Evolutionary conservation across 2,329 filamentous ascomycete genomes (phyloP), one percentile per base, ranked within the genome.

Genomic region (Paraconiothyrium sp.): DNA sequence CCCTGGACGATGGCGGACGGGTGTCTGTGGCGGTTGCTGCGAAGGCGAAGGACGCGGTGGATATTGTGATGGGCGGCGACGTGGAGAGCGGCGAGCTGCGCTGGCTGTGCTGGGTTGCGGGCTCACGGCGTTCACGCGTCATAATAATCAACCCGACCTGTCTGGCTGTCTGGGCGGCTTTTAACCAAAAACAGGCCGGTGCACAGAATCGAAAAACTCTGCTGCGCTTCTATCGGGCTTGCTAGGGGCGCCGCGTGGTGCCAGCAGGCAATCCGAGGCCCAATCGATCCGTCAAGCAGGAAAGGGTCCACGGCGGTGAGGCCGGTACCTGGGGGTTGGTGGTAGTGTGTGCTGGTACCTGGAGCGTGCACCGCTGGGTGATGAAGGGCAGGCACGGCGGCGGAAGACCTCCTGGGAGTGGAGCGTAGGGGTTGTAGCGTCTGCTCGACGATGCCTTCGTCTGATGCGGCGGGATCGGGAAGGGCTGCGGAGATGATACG

Each of bases 171-270:
- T 67, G 63, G 64, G 66, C 69, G 68, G 72, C 73, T 67, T 74
- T 73, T 69, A 50, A 69, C 71, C 73, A 67, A 65, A 70, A 71
- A 69, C 62, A 73, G 72, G 69, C 72, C 69, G 67, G 63, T 62
- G 66, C 64, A 67, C 66, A 66, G 69, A 30, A 67, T 65, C 64
- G 66, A 70, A 76, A 76, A 78, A 73, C 68, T 76, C 75, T 78
- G 71, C 68, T 66, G 64, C 56, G 69, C 63, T 66, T 71, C 67
- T 65, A 69, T 76, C 72, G 74, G 75, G 62, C 70, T 67, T 70
- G 70, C 62, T 66, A 43, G 41, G 55, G 57, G 63, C 57, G 63
- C 65, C 62, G 68, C 63, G 62, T 47, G 20, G 32, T 55, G 58
- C 47, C 48, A 27, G 60, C 50, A 67, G 70, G 69, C 68, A 72